These are phyloP conservation scores for Russula ochroleuca DNA, from an alignment of 768 basidiomycete genomes.

Conservation along the genomic window DNA sequence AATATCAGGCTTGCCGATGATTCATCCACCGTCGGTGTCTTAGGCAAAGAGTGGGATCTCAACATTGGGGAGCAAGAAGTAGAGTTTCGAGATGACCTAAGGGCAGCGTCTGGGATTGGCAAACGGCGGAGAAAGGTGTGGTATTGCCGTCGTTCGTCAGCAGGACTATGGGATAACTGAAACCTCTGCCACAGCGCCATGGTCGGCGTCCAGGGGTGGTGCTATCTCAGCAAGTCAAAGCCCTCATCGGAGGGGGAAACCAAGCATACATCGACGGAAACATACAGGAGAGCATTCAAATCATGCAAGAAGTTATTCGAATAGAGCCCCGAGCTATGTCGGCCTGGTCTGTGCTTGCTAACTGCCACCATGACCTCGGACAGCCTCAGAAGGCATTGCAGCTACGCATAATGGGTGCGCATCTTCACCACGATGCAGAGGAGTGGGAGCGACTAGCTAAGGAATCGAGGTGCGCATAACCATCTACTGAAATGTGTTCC, in stretches of 20 bases:
- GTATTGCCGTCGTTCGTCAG: neutral
- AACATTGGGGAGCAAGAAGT: constrained; percentile 62
- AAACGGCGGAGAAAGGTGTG: constrained; percentile 39
- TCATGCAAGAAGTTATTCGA: constrained; percentile 89
- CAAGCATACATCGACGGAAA: constrained; percentile 76
- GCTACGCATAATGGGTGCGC: constrained; percentile 84
- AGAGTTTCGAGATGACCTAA: constrained; percentile 69
- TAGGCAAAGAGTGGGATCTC: constrained; percentile 72
- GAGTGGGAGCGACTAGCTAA: constrained; percentile 80
- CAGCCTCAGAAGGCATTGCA: constrained; percentile 71
- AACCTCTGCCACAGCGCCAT: constrained; percentile 23
- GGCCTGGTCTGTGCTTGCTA: constrained; percentile 86
- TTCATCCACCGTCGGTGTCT: constrained; percentile 41
- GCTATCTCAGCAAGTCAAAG: constrained; percentile 65
- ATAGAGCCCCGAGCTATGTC: constrained; percentile 81
- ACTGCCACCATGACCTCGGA: constrained; percentile 71
- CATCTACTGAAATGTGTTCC: neutral
- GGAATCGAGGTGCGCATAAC: constrained; percentile 58
- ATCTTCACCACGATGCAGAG: constrained; percentile 78
- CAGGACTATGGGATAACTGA: neutral
- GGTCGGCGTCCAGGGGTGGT: constrained; percentile 52
- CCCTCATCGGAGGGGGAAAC: constrained; percentile 81
- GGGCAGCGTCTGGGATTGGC: constrained; percentile 71
- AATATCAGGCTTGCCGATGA: constrained; percentile 56
- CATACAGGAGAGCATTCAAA: constrained; percentile 61